These are phyloP conservation scores for Yamadazyma taylorii DNA, from an alignment of 1,139 yeast genomes.

Conservation along the genomic window DNA sequence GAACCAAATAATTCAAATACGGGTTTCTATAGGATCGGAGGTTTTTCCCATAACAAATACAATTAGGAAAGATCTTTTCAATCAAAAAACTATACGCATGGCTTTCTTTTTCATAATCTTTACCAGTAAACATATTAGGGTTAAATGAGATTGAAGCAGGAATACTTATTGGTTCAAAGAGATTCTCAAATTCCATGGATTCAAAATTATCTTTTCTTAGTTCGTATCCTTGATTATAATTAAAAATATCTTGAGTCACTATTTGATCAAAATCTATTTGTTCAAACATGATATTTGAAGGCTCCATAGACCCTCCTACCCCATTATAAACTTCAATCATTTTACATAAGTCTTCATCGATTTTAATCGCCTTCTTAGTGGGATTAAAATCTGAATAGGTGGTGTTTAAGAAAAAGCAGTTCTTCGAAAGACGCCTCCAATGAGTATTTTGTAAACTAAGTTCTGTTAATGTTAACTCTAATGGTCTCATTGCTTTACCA, in stretches of 20 bases:
- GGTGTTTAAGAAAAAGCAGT: constrained; percentile 24
- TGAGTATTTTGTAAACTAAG: constrained; percentile 4
- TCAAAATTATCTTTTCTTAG: background rate
- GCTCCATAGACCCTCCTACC: too few relatives aligned
- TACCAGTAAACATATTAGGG: constrained; percentile 8
- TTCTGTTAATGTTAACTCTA: constrained; percentile 15
- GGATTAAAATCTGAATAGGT: constrained; percentile 21
- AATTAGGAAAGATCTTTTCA: constrained; percentile 31
- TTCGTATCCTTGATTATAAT: background rate
- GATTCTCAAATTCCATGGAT: background rate
- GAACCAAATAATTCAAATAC: constrained; percentile 32
- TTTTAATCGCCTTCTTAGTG: background rate
- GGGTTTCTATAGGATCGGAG: constrained; percentile 25
- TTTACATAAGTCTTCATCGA: constrained; percentile 5
- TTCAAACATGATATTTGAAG: background rate
- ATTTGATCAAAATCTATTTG: background rate
- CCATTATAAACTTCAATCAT: constrained; percentile 9
- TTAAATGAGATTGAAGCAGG: constrained; percentile 5
- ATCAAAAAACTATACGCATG: constrained; percentile 28
- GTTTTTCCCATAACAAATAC: constrained; percentile 27
- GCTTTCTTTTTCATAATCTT: constrained; percentile 17
- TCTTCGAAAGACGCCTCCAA: constrained; percentile 13
- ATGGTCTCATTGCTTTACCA: constrained; percentile 1
- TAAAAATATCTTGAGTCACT: background rate
- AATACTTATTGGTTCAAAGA: background rate